Base-by-base conservation (phyloP, 495 filamentous ascomycete species). In the Lichina pygmaea region DNA sequence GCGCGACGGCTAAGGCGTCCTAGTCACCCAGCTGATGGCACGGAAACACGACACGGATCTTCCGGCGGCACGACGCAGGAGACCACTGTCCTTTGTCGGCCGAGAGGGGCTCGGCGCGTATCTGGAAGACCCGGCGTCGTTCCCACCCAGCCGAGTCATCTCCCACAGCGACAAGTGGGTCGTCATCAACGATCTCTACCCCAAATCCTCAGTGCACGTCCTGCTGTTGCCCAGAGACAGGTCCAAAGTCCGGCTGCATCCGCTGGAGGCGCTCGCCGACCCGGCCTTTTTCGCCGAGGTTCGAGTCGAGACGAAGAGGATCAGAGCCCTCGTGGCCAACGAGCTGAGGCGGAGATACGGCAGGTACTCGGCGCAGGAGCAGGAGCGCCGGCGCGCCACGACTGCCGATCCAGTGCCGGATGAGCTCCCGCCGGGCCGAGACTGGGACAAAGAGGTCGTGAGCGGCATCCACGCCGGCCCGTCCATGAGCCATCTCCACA, bases 401-500 rank as follows among this genome's bases (percentile, higher is more conserved):
- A 46, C 47, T 17, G 59, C 50, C 50, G 57, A 64, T 44, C 55
- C 57, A 6, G 60, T 64, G 9, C 55, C 54, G 5, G 62, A 65
- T 17, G 56, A 66, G 33, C 58, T 82, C 13, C 83, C 85, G 0
- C 49, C 53, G 0, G 84, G 84, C 0, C 63, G 86, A 15, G 73
- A 93, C 55, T 97, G 82, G 79, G 62, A 66, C 37, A 57, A 57
- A n/a, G 82, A 89, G 30, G 66, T 94, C 46, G 67, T 73, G 39
- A 67, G 73, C 12, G 89, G 89, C 16, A 63, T 92, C 0, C 89
- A 97, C 61, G 78, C 80, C 3, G 67, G 73, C 46, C 89, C 89
- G n/a, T 79, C 72, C 15, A 93, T 97, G 89, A 76, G 72, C 45
- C 82, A 94, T 59, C 58, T 97, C 46, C 89, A 97, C 58, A 66